Base-by-base conservation (phyloP, 2,329 filamentous ascomycete genomes). In the Colletotrichum chrysophilum region DNA sequence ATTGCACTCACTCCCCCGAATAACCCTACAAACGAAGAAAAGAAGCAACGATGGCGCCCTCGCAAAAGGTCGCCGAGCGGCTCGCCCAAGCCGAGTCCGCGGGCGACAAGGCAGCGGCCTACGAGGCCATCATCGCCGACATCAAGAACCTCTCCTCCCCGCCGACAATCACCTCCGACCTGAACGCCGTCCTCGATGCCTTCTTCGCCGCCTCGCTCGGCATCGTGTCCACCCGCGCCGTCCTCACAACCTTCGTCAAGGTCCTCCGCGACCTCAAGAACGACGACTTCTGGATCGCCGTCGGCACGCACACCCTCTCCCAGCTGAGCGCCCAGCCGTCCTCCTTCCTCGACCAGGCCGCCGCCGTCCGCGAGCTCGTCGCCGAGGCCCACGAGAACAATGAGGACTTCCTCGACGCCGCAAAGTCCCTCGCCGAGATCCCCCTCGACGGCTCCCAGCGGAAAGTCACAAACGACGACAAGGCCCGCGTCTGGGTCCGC, bases 381-480 rank as follows among this genome's bases (percentile, higher is more conserved):
- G 96, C 96, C 24, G 92, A 94, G 75, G 95, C 95, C 14, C 94
- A 97, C 86, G 96, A 98, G 85, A 86, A 87, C 72, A 92, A 94
- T 78, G 95, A 98, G 65, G 95, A 98, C 83, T 98, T 94, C 84
- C 87, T 90, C 26, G 91, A 91, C 34, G 96, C 96, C 0, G 97
- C 97, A 32, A 93, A 93, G 82, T 89, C 91, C 12, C 90, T 99
- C 8, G 92, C 95, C 80, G 93, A 93, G 48, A 98, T 98, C 79
- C 94, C 96, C 38, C 92, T 98, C 62, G 96, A 99, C 82, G 94
- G 92, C 73, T 96, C 96, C 3, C 96, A 98, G 87, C 93, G 96
- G 65, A 93, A 94, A 72, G 93, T 98, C 43, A 92, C 93, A 32
- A 93, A 96, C 82, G 92, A 95, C 80, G 94, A 96, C 79, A 96